Base-by-base conservation (phyloP, 2,329 filamentous ascomycete species). In the Pyrenophora tritici-repentis region DNA sequence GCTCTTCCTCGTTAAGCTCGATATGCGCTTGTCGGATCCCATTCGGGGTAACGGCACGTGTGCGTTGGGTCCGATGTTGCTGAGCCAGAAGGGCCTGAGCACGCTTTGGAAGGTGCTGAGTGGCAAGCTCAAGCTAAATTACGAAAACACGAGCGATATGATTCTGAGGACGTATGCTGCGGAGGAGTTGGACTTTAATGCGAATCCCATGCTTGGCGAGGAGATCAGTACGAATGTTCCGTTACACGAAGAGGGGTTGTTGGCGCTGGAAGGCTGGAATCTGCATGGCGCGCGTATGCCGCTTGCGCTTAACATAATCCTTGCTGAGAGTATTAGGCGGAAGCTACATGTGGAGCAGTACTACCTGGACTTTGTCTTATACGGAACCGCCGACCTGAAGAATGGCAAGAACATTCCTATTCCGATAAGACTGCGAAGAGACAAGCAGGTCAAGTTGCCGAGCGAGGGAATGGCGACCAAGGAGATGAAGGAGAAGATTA, bases 1-100 rank as follows among this genome's bases (percentile, higher is more conserved):
- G 37, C 71, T 86, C 52, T 86, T 93, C 75, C 76, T 90, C 58
- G 66, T 89, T 55, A 92, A 93, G 74, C 80, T 94, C 13, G 80
- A 84, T 63, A 84, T 91, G 82, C 78, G 79, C 46, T 85, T 90
- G 71, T 83, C 82, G 50, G 81, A 89, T 57, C 87, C 88, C 0
- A 67, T 83, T 18, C 78, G 79, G 41, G 83, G 81, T 0, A 78
- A 79, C 13, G 78, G 79, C 41, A 73, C 76, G 2, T 76, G 56
- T 6, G 50, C 42, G 17, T 41, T 75, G 6, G 50, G 58, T 0
- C 52, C 62, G 17, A 24, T 87, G 2, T 75, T 94, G 24, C 79
- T 82, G 40, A 77, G 83, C 34, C 80, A 81, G 53, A 75, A 73
- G n/a, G 81, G 81, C 65, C 76, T 75, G 14, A 76, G 67, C 4